phyloP scores from a whole-genome alignment of 163 green algal species.

The Scenedesmus sp. region DNA sequence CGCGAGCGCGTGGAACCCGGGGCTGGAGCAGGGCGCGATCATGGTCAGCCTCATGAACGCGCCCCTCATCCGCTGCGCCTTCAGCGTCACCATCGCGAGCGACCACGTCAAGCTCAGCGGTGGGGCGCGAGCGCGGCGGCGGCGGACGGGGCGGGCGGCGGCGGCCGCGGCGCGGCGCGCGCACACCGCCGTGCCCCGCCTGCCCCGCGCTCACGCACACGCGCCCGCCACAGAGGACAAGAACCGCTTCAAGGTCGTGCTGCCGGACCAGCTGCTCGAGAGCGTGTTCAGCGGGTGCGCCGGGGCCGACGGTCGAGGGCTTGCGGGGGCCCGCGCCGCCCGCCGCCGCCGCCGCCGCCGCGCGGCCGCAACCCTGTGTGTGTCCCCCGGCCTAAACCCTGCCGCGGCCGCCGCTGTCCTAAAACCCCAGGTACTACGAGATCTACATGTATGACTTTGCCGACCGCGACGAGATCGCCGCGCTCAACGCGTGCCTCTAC shows the following conservation, averaged over 20 bases:
- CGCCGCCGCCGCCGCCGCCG: too few relatives aligned
- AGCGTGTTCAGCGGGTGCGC: conserved; percentile 42
- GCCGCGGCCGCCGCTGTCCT: too few relatives aligned
- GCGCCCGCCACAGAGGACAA: conserved; percentile 45
- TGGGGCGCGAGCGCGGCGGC: neutral
- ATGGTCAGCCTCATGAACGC: conserved; percentile 47
- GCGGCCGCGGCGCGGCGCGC: neutral
- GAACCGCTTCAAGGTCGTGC: conserved; percentile 46
- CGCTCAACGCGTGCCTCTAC: conserved; percentile 39
- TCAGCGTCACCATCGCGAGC: conserved; percentile 38
- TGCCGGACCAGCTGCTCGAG: conserved; percentile 46
- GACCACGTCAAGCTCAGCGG: conserved; percentile 42
- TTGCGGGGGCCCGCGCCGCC: too few relatives aligned
- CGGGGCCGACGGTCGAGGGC: too few relatives aligned
- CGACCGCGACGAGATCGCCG: conserved; percentile 9
- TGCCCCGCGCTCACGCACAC: too few relatives aligned
- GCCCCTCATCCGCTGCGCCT: conserved; percentile 40
- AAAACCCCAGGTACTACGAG: conserved; percentile 52
- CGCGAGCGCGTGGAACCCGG: conserved; percentile 45
- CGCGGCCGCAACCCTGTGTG: too few relatives aligned
- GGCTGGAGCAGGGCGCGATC: conserved; percentile 45
- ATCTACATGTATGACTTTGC: conserved; percentile 49
- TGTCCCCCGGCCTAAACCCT: too few relatives aligned
- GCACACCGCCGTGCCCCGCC: too few relatives aligned
- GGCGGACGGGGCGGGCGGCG: neutral